Evolutionary conservation across 768 basidiomycete genomes (phyloP), one percentile per base, ranked within the genome.

Genomic region (Phaeotremella fagi): DNA sequence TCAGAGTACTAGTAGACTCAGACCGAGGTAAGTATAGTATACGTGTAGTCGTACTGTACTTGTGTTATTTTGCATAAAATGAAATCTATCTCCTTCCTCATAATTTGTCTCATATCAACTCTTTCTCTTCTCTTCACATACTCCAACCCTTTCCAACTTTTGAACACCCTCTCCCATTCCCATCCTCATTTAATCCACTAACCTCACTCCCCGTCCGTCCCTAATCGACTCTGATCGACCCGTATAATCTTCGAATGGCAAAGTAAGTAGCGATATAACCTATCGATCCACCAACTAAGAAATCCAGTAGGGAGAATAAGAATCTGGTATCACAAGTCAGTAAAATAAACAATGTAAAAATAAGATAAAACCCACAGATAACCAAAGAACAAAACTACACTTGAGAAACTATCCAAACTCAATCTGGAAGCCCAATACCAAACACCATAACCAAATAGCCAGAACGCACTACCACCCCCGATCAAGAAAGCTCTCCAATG

Each of bases 401-500:
- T 88, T 3, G 89, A 81, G 52, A 90, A 77, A 7, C 88, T 87
- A 70, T 85, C 84, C 46, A 97, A 80, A 22, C 84, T 87, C n/a
- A 97, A 81, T 20, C 89, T 83, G 0, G 89, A 85, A 22, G 79
- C 82, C 72, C 71, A 73, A 48, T 75, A 75, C 76, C 89, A 89
- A 9, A 90, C 66, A 2, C 90, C 92, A 68, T 95, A 98, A 11
- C 81, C 80, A 47, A 92, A 75, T 23, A 97, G 77, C 92, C 92
- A 98, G 73, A 92, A 82, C 2, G 90, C 86, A 56, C 86, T 88
- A 22, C 91, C 90, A 7, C 90, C 94, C 29, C 94, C 94, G 26
- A 84, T 86, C 57, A 92, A 64, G 80, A 98, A 95, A 3, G 89
- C 82, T 41, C 90, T 83, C 94, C 94, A 98, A 54, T 98, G 92